Conservation (phyloP, 306 rosid species). For the Hippophae rhamnoides region DNA sequence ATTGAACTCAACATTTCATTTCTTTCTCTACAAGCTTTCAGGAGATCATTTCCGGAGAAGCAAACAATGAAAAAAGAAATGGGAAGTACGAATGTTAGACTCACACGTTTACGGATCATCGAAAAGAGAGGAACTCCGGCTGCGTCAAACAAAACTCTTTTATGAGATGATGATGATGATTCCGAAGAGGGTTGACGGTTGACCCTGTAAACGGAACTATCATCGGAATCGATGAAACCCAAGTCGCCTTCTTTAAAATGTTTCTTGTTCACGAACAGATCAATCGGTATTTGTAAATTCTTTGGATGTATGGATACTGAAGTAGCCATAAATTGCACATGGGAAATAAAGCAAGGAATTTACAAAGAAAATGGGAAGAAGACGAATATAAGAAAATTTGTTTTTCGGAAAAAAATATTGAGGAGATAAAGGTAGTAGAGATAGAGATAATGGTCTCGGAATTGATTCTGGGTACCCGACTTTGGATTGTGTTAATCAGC, state of each 20-base stretch:
- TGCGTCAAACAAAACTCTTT: slow-evolving; percentile 38
- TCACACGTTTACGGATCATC: slow-evolving; percentile 32
- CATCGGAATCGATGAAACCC: slow-evolving; percentile 38
- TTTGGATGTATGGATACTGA: slow-evolving; percentile 15
- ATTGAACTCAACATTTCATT: background rate
- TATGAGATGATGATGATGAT: slow-evolving; percentile 25
- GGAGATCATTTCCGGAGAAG: background rate
- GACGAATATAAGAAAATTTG: no score
- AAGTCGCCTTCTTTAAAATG: slow-evolving; percentile 44
- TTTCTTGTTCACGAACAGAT: slow-evolving; percentile 51
- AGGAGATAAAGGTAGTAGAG: no score
- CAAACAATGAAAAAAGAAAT: background rate
- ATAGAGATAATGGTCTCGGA: no score
- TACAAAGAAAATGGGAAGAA: no score
- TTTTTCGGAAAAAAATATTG: no score
- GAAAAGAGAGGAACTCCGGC: slow-evolving; percentile 47
- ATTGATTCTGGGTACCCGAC: no score
- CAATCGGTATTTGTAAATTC: slow-evolving; percentile 45
- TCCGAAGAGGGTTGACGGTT: slow-evolving; percentile 29
- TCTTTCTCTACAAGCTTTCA: background rate
- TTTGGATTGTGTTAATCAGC: no score
- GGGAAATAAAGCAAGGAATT: no score
- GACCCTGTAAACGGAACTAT: slow-evolving; percentile 35
- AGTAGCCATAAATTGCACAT: background rate
- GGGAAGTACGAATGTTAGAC: slow-evolving; percentile 10